Evolutionary conservation across 306 rosid species (phyloP), one percentile per base, ranked within the genome.

Genomic region (Casuarina cunninghamiana): DNA sequence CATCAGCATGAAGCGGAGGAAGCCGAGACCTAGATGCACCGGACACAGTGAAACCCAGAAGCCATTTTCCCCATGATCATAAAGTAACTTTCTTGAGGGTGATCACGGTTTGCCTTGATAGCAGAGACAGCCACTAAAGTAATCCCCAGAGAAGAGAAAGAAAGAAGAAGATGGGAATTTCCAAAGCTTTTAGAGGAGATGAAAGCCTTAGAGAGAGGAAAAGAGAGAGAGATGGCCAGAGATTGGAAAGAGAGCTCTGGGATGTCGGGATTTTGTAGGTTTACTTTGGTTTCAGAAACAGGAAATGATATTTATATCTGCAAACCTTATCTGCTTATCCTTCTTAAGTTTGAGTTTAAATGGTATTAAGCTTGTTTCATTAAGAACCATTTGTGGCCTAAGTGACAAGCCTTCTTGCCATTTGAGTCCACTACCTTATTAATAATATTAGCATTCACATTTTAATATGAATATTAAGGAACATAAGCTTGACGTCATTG

Each of bases 181-280:
- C 32, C 37, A 38, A 32, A 49, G 57, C 69, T 58, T 58, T 35
- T 4, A 43, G 32, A 26, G 32, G 32, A 26, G 32, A 26, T 1
- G 32, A 26, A 26, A 26, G 32, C 32, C 32, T 26, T 0, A 26
- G 32, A 43, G 16, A 11, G 71, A 26, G 1, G 26, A 6, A 71
- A 19, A 44, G 74, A n/a, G 79, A 51, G 74, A 45, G 79, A 71
- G 60, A 53, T 71, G 70, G 38, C 73, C 66, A 50, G 78, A 72
- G 78, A 68, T 61, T 9, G 66, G 78, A 77, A 58, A 54, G 49
- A 62, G 63, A 75, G 35, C 43, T 21, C 57, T 17, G 70, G 44
- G 17, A 32, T 45, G 11, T 53, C 53, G 41, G 17, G 41, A 1
- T 55, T 17, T 60, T 8, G 32, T 5, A 60, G 38, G 54, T 26